Conservation (phyloP, 164 flowering plant species). For the Berberis thunbergii region DNA sequence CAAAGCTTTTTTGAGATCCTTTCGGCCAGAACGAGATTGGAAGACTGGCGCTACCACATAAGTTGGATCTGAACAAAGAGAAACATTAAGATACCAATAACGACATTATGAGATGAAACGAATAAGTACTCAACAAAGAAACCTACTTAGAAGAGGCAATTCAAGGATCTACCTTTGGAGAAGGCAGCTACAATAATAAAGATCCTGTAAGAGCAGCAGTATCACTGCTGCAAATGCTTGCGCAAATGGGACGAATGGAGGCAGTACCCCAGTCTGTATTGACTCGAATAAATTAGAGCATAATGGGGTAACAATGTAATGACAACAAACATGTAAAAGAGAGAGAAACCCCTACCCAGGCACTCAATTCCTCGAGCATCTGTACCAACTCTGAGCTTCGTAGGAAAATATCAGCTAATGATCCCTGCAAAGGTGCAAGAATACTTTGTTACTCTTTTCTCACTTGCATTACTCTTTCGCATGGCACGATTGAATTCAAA, state of each 20-base stretch:
- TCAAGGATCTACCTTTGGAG: conserved; percentile 57
- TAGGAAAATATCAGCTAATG: conserved; percentile 71
- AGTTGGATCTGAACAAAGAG: conserved; percentile 62
- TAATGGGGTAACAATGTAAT: not conserved
- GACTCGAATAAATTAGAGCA: conserved; percentile 1
- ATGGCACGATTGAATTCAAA: too few relatives aligned
- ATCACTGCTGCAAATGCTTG: conserved; percentile 92
- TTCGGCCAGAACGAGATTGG: conserved; percentile 56
- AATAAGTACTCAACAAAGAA: not conserved
- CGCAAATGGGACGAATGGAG: conserved; percentile 95
- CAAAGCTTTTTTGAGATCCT: conserved; percentile 85
- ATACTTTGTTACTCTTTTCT: too few relatives aligned
- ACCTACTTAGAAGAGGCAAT: not conserved
- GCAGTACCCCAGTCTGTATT: conserved; percentile 80
- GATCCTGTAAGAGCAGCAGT: conserved; percentile 96
- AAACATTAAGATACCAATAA: conserved; percentile 1
- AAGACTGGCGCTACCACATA: conserved; percentile 81
- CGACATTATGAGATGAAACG: not conserved
- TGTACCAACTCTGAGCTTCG: conserved; percentile 54
- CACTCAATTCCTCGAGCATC: conserved; percentile 81
- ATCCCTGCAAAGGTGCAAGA: conserved; percentile 40
- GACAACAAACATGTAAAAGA: not conserved
- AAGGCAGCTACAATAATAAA: conserved; percentile 81
- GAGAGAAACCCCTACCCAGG: conserved; percentile 33
- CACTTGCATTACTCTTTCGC: too few relatives aligned